Conservation (phyloP, 305 asterid genomes). For the Stenogyne calaminthoides region DNA sequence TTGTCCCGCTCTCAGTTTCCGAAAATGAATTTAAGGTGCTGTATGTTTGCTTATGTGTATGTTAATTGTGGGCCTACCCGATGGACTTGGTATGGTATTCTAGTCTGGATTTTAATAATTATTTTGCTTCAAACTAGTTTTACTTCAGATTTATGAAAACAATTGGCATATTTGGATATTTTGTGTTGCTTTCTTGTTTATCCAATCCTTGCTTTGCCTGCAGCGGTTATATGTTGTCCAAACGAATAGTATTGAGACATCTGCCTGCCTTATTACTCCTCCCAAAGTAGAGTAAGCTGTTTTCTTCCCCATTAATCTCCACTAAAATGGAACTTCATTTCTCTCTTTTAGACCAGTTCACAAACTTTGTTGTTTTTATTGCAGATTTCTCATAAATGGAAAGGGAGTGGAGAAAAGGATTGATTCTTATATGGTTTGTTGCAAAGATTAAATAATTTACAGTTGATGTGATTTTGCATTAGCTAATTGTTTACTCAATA, state of each 20-base stretch:
- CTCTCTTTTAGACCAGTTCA: slow-evolving; percentile 17
- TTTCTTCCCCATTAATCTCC: slow-evolving; percentile 4
- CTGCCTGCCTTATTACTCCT: slow-evolving; percentile 82
- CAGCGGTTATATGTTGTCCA: slow-evolving; percentile 83
- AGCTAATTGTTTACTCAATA: slow-evolving; percentile 21
- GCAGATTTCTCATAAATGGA: slow-evolving; percentile 90
- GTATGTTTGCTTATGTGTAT: background rate
- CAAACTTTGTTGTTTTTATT: slow-evolving; percentile 25
- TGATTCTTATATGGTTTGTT: slow-evolving; percentile 56
- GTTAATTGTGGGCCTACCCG: background rate
- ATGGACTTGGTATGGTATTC: background rate
- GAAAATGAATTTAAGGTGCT: background rate
- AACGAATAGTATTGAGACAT: slow-evolving; percentile 66
- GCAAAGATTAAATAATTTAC: slow-evolving; percentile 9
- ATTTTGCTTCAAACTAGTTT: background rate
- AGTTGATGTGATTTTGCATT: background rate
- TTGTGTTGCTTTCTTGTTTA: slow-evolving; percentile 27
- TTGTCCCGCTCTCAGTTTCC: background rate
- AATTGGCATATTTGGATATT: background rate
- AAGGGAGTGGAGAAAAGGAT: slow-evolving; percentile 68
- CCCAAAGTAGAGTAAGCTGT: slow-evolving; percentile 68
- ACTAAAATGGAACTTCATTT: slow-evolving; percentile 10
- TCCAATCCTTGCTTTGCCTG: slow-evolving; percentile 38
- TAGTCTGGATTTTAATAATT: slow-evolving; percentile 12
- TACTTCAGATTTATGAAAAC: slow-evolving; percentile 16